These are phyloP conservation scores for Schizochytrium sp. DNA, from an alignment of 108 stramenopile genomes.

Conservation along the genomic window DNA sequence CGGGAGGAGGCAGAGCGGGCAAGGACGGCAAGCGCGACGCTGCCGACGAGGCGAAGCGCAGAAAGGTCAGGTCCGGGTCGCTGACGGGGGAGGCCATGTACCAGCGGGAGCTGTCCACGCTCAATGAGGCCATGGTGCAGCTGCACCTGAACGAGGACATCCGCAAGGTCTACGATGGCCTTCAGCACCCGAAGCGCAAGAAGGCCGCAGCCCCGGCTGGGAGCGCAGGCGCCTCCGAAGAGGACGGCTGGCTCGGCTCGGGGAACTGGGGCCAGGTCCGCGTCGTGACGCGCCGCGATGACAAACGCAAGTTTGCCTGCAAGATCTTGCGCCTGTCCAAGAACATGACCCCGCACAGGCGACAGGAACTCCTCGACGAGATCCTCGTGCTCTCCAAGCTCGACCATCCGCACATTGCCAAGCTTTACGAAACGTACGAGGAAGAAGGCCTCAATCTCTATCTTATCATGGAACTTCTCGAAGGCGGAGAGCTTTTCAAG, in stretches of 20 bases:
- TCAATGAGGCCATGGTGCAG: slow-evolving; percentile 8
- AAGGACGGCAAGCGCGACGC: background rate
- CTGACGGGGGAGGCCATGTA: background rate
- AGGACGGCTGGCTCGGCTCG: background rate
- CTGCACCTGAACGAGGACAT: background rate
- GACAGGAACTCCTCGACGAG: background rate
- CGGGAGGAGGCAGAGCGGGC: no score
- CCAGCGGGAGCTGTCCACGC: background rate
- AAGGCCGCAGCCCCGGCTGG: background rate
- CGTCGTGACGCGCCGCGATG: background rate
- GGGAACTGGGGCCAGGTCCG: slow-evolving; percentile 10
- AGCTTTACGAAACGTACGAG: slow-evolving; percentile 39
- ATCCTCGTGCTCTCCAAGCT: background rate
- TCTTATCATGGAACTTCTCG: slow-evolving; percentile 76
- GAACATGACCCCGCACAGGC: background rate
- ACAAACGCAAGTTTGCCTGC: background rate
- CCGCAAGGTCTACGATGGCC: background rate
- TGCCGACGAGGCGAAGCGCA: background rate
- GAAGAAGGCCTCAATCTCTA: slow-evolving; percentile 57
- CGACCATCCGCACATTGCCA: slow-evolving; percentile 30
- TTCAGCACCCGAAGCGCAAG: background rate
- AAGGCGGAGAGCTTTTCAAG: slow-evolving; percentile 81
- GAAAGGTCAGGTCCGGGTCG: background rate
- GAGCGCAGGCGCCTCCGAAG: background rate
- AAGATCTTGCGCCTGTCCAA: background rate